Conservation (phyloP, 164 flowering plant species). For the Nymphaea colorata region DNA sequence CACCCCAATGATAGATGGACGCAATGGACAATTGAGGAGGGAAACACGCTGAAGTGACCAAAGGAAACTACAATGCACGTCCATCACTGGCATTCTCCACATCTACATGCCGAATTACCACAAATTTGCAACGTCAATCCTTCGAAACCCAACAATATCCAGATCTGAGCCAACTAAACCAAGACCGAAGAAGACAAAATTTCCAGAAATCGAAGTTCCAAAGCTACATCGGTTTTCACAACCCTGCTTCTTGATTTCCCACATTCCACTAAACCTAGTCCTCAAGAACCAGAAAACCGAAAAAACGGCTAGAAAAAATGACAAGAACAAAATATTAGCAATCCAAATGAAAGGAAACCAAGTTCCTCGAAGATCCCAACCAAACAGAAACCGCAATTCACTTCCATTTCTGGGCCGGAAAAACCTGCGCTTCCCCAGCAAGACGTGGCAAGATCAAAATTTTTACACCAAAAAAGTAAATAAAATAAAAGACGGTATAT, state of each 20-base stretch:
- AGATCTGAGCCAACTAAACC: background rate
- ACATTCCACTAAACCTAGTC: background rate
- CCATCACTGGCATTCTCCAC: background rate
- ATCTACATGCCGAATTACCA: background rate
- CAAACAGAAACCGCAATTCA: background rate
- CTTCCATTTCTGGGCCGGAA: background rate
- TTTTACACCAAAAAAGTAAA: background rate
- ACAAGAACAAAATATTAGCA: background rate
- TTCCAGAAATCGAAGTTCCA: background rate
- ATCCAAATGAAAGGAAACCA: background rate
- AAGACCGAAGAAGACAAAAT: no score
- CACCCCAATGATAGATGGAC: no score
- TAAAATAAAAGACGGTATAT: background rate
- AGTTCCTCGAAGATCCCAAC: background rate
- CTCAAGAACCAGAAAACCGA: background rate
- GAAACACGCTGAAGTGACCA: no score
- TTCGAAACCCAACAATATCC: background rate
- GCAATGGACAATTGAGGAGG: no score
- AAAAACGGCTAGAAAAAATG: background rate
- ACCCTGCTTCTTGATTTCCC: background rate
- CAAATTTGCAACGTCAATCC: background rate
- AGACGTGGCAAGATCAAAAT: background rate
- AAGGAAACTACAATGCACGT: no score
- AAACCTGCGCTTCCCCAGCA: background rate
- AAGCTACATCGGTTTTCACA: background rate